Percentiles rank a stretch among this genome's conserved stretches.
phyloP scores from a whole-genome alignment of 805 yeast genomes.

The Zygoascus biomembranicola region DNA sequence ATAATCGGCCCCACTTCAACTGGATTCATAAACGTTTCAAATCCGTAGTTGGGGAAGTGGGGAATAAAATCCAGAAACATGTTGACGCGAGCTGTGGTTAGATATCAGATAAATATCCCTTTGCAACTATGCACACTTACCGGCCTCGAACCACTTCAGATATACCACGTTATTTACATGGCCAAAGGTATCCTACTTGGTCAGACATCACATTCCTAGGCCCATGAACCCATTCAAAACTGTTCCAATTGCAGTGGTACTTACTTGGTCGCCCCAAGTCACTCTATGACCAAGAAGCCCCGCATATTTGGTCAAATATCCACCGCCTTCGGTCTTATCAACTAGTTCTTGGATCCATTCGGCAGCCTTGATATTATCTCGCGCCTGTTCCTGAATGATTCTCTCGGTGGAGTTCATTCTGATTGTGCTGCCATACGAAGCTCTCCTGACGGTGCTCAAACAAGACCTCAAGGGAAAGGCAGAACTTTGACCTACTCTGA shows the following conservation, averaged over 20 bases:
- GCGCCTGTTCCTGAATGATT: background rate
- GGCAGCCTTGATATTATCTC: background rate
- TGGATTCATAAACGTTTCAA: conserved; percentile 16
- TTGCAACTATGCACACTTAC: background rate
- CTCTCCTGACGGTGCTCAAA: no score
- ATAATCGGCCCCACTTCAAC: conserved; percentile 25
- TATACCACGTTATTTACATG: conserved; percentile 29
- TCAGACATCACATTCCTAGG: background rate
- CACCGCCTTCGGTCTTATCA: conserved; percentile 18
- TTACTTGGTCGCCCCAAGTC: conserved; percentile 22
- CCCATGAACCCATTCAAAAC: background rate
- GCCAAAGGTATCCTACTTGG: conserved; percentile 20
- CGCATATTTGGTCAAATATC: conserved; percentile 13
- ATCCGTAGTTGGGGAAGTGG: conserved; percentile 9
- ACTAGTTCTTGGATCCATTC: conserved; percentile 20
- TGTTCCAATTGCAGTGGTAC: background rate
- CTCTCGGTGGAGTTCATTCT: background rate
- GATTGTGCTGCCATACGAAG: background rate
- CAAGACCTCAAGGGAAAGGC: no score
- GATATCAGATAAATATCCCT: background rate
- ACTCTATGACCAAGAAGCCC: conserved; percentile 18
- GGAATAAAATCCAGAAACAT: conserved; percentile 12
- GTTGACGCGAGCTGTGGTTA: conserved; percentile 22
- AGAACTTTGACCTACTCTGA: no score
- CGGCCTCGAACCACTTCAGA: conserved; percentile 27